Evolutionary conservation across 169 alveolate species (phyloP), one percentile per base, ranked within the genome.

Genomic region (Cryptosporidium sp.): DNA sequence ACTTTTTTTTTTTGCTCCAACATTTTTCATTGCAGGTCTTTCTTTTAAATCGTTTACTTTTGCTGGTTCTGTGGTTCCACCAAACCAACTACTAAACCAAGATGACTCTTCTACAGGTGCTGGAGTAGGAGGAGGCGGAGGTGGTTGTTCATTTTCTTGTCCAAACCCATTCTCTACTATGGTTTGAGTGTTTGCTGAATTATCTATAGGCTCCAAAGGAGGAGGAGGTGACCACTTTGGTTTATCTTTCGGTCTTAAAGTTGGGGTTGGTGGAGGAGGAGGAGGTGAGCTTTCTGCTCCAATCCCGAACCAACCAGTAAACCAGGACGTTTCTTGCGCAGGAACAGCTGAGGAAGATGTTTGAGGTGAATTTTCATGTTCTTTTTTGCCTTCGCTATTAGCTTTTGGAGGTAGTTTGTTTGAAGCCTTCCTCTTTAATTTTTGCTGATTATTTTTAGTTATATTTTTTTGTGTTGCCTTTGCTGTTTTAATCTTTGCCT

Each of bases 301-400:
- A n/a, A 51, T 21, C 29, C 53, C 75, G 44, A 80, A 80, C 89
- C 89, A 80, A 26, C 67, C 62, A 26, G 48, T 58, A 67, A 80
- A 80, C 89, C 89, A 80, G 29, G 89, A 80, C 1, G 75, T 56
- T 21, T 37, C 73, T 62, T 80, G 42, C 16, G 72, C 51, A n/a
- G 89, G 67, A 2, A 52, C 31, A 9, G 69, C 44, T 39, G 85
- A 26, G 6, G 69, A 26, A 14, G 18, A 4, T 29, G 7, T n/a
- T 69, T 69, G 65, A 69, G 84, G n/a, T 2, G 39, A 33, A 9
- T 65, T 65, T 29, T 65, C 72, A 26, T 35, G 5, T 8, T 31
- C 35, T 56, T 5, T 26, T 7, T 56, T 56, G 1, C 7, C 12
- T 0, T 31, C 35, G 4, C 0, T 10, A 56, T 56, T 23, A n/a